Percentiles rank a stretch among this genome's conserved stretches.
phyloP scores from a whole-genome alignment of 768 basidiomycete genomes.

The Lactarius pseudohatsudake region DNA sequence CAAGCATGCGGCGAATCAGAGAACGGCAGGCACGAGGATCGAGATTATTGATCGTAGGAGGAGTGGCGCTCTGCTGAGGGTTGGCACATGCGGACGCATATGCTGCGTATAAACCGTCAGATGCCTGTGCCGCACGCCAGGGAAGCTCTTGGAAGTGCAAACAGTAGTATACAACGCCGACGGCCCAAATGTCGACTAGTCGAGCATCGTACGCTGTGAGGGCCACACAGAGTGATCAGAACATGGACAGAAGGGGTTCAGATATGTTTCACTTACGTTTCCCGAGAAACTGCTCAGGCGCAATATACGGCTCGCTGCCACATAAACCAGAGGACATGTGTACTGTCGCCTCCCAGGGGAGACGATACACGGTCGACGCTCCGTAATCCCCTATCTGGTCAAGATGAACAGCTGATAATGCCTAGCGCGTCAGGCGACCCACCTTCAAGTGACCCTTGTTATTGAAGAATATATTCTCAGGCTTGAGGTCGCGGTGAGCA shows the following conservation, averaged over 20 bases:
- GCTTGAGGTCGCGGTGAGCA: slow-evolving; percentile 97
- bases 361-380: slow-evolving; percentile 96
- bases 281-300: slow-evolving; percentile 93
- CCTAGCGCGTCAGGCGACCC: slow-evolving; percentile 29
- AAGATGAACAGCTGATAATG: slow-evolving; percentile 23
- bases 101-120: slow-evolving; percentile 77
- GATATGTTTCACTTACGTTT: slow-evolving; percentile 75
- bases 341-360: slow-evolving; percentile 96
- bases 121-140: slow-evolving; percentile 89
- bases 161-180: slow-evolving; percentile 97
- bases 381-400: slow-evolving; percentile 95
- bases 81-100: slow-evolving; percentile 62
- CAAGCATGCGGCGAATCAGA: slow-evolving; percentile 90
- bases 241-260: slow-evolving; percentile 38
- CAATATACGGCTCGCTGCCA: slow-evolving; percentile 98
- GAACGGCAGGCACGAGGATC: slow-evolving; percentile 81
- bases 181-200: slow-evolving; percentile 97
- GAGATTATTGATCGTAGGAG: slow-evolving; percentile 82
- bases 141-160: slow-evolving; percentile 97
- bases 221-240: slow-evolving; percentile 35
- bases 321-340: slow-evolving; percentile 97
- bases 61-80: slow-evolving; percentile 45
- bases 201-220: slow-evolving; percentile 91
- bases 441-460: slow-evolving; percentile 92
- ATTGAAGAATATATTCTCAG: slow-evolving; percentile 96